Conservation (phyloP, 371 early-diverging fungal species). For the Chytridium lagenaria region DNA sequence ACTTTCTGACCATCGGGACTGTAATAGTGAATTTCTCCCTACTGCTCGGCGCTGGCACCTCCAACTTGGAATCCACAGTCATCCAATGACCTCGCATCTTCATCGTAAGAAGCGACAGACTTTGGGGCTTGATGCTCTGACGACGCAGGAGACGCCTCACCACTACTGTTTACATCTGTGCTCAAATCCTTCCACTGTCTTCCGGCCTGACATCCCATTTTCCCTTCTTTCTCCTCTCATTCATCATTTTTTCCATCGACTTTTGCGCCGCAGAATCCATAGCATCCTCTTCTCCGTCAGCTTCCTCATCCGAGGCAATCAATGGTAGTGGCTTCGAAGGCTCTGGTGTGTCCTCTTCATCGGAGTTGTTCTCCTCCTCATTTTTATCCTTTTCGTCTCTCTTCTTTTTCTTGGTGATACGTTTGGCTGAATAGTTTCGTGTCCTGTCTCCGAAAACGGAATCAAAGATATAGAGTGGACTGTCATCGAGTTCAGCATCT, state of each 20-base stretch:
- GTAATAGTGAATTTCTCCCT: conserved; percentile 18
- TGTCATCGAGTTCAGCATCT: conserved; percentile 71
- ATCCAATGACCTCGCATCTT: neutral
- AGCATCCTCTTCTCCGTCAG: conserved; percentile 29
- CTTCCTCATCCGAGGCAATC: neutral
- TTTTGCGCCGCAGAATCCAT: neutral
- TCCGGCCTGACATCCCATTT: conserved; percentile 12
- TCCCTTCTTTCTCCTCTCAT: neutral
- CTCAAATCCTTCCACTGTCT: conserved; percentile 11
- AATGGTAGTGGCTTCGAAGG: conserved; percentile 1
- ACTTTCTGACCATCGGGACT: neutral
- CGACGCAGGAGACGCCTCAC: neutral
- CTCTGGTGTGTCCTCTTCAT: conserved; percentile 7
- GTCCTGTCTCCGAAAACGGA: conserved; percentile 63
- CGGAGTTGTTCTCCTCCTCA: neutral
- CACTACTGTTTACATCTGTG: too few species aligned
- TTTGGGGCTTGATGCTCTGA: neutral
- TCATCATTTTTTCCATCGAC: neutral
- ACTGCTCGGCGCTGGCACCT: too few species aligned
- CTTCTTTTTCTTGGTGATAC: conserved; percentile 23
- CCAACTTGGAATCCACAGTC: too few species aligned
- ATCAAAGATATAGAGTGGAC: conserved; percentile 86
- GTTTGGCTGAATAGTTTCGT: conserved; percentile 37
- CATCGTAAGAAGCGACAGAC: neutral
- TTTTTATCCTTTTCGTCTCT: neutral